A percentile compares a stretch with the other conserved stretches of the same genome.
Evolutionary conservation across 2,329 filamentous ascomycete genomes (phyloP).

Genomic region (Trichocomaceae sp.): DNA sequence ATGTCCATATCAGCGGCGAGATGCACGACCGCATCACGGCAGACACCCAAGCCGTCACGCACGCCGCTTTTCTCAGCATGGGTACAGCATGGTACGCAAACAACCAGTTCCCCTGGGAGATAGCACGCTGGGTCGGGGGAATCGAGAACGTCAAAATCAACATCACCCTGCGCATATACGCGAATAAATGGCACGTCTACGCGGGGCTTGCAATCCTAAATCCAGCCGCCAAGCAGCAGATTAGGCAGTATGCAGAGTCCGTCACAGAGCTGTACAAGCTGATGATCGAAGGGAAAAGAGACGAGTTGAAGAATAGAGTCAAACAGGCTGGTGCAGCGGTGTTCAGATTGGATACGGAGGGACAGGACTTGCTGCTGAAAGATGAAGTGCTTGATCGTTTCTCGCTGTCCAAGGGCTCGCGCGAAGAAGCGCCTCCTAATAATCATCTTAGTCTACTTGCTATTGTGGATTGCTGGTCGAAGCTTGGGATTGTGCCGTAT

Average conservation of each 20-base stretch:
- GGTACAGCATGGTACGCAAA: constrained; percentile 96
- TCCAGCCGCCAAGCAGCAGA: constrained; percentile 84
- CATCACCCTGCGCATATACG: constrained; percentile 92
- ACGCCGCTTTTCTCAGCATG: constrained; percentile 95
- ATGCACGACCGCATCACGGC: constrained; percentile 96
- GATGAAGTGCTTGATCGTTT: constrained; percentile 85
- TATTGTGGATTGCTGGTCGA: constrained; percentile 98
- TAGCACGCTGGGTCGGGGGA: constrained; percentile 88
- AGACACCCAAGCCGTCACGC: constrained; percentile 95
- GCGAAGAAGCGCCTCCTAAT: constrained; percentile 64
- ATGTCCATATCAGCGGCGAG: constrained; percentile 77
- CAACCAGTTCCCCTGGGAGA: constrained; percentile 93
- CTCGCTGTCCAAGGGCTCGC: constrained; percentile 63
- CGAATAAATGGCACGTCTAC: constrained; percentile 99
- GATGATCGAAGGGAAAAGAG: constrained; percentile 78
- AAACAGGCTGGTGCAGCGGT: constrained; percentile 72
- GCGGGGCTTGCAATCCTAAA: constrained; percentile 95
- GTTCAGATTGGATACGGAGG: constrained; percentile 49
- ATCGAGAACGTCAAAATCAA: constrained; percentile 99
- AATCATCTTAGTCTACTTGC: constrained; percentile 90
- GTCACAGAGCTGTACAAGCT: constrained; percentile 95
- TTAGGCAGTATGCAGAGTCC: constrained; percentile 84
- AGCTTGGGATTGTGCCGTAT: constrained; percentile 87
- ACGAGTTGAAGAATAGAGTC: constrained; percentile 68
- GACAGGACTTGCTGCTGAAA: constrained; percentile 61